Conservation (phyloP, 192 early-diverging fungal species). For the Spinellus fusiger region DNA sequence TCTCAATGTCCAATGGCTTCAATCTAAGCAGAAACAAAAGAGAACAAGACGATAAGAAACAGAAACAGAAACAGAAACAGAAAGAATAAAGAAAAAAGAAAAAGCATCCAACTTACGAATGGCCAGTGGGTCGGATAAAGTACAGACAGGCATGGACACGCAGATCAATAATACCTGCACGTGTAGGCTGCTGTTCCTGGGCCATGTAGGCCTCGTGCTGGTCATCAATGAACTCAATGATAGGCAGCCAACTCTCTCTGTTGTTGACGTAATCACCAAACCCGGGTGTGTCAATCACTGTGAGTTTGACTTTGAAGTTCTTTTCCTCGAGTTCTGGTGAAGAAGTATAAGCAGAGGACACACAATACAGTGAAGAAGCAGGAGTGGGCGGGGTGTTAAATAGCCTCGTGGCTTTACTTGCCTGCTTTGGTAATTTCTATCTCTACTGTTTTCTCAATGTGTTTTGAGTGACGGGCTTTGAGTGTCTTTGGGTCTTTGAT, state of each 20-base stretch:
- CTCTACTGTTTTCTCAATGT: slow-evolving; percentile 92
- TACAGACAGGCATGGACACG: slow-evolving; percentile 92
- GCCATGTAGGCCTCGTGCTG: slow-evolving; percentile 87
- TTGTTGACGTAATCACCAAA: slow-evolving; percentile 99
- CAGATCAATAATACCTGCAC: slow-evolving; percentile 83
- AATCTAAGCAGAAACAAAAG: too few species aligned
- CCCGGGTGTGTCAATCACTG: slow-evolving; percentile 94
- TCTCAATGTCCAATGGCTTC: slow-evolving; percentile 81
- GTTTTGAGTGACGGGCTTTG: slow-evolving; percentile 73
- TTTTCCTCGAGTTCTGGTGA: slow-evolving; percentile 88
- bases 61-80: neutral
- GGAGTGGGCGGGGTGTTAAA: neutral
- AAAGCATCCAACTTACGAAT: slow-evolving; percentile 50
- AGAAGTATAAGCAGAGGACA: neutral
- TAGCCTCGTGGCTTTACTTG: slow-evolving; percentile 24
- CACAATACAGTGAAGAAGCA: neutral
- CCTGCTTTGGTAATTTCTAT: slow-evolving; percentile 97
- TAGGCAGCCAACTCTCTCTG: slow-evolving; percentile 91
- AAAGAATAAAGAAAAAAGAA: neutral
- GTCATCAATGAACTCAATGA: slow-evolving; percentile 90
- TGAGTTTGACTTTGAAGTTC: slow-evolving; percentile 84
- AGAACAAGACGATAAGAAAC: slow-evolving; percentile 9
- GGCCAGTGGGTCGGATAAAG: slow-evolving; percentile 95
- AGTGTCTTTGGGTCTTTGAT: slow-evolving; percentile 29
- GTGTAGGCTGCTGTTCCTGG: slow-evolving; percentile 84